Percentiles rank a stretch among this genome's conserved stretches.
phyloP scores from a whole-genome alignment of 1,139 yeast genomes.

The Zygosaccharomyces pseudobailii region DNA sequence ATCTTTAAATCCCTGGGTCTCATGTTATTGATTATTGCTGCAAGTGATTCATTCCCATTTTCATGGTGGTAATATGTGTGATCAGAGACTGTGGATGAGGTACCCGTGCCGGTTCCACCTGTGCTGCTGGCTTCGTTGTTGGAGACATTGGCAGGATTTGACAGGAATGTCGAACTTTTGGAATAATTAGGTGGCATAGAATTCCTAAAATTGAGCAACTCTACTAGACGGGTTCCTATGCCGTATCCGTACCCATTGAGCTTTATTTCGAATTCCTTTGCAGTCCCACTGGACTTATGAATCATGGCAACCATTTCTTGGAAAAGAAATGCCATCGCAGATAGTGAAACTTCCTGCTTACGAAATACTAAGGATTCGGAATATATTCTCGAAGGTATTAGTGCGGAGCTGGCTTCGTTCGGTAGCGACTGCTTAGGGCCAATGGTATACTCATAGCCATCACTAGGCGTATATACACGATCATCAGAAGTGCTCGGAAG shows the following conservation, averaged over 20 bases:
- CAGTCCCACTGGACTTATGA: conserved; percentile 25
- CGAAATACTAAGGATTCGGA: conserved; percentile 26
- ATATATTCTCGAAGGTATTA: conserved; percentile 21
- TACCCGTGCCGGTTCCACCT: conserved; percentile 34
- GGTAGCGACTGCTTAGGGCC: conserved; percentile 27
- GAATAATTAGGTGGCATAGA: conserved; percentile 23
- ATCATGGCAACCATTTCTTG: conserved; percentile 29
- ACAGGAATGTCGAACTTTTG: conserved; percentile 15
- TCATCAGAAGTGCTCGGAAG: conserved; percentile 14
- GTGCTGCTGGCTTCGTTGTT: conserved; percentile 39
- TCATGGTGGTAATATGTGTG: conserved; percentile 8
- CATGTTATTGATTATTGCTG: conserved; percentile 25
- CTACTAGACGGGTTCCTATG: conserved; percentile 57
- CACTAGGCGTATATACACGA: conserved; percentile 7
- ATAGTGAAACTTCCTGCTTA: conserved; percentile 34
- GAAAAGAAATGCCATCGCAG: conserved; percentile 31
- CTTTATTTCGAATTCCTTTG: conserved; percentile 57
- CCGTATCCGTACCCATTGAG: conserved; percentile 74
- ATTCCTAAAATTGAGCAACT: conserved; percentile 54
- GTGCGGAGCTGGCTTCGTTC: conserved; percentile 14
- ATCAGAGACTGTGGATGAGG: conserved; percentile 12
- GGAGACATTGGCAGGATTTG: conserved; percentile 8
- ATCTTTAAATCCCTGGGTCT: conserved; percentile 58
- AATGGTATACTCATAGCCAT: conserved; percentile 24
- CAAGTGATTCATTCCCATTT: conserved; percentile 19